Evolutionary conservation across 2,329 filamentous ascomycete species (phyloP), one percentile per base, ranked within the genome.

Genomic region (Fusarium multiceps): DNA sequence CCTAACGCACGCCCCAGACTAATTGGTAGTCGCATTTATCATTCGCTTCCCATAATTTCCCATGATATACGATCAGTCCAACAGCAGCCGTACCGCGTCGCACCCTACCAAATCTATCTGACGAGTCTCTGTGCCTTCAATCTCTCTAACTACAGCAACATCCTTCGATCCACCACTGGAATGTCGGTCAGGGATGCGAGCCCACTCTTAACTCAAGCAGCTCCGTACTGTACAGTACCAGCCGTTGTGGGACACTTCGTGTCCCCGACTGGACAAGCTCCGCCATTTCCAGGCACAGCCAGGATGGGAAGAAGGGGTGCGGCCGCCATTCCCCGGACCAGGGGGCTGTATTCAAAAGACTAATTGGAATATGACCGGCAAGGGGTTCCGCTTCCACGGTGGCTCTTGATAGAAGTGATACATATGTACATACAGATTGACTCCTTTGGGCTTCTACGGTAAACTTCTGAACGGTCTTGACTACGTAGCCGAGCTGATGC

Each of bases 171-270:
- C 75, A 75, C 72, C 55, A 34, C 34, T 63, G 63, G 70, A 77
- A 75, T 75, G 75, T 77, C 75, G 75, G 75, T 75, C 75, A 77
- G 75, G 75, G 75, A 76, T 76, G 61, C 69, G 63, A 68, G 66
- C 49, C 70, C 72, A 74, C 74, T 58, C 59, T 56, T 59, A 55
- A 50, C 34, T 51, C 50, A 23, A 51, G 48, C 21, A 50, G 23
- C 47, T 50, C 21, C 34, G 48, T 47, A 56, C 47, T 60, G 59
- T 34, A 34, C 72, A 48, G 42, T 51, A 53, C 68, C 69, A 58
- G 62, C 65, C 56, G 60, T 56, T 71, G 66, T 69, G 67, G 72
- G 59, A 72, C 71, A 57, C 69, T 64, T 54, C 57, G 56, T 59
- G 53, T 67, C 45, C 54, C 60, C 51, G 67, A 48, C 60, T 50